Evolutionary conservation across 495 filamentous ascomycete species (phyloP).

Genomic region (Neurospora sublineolata): DNA sequence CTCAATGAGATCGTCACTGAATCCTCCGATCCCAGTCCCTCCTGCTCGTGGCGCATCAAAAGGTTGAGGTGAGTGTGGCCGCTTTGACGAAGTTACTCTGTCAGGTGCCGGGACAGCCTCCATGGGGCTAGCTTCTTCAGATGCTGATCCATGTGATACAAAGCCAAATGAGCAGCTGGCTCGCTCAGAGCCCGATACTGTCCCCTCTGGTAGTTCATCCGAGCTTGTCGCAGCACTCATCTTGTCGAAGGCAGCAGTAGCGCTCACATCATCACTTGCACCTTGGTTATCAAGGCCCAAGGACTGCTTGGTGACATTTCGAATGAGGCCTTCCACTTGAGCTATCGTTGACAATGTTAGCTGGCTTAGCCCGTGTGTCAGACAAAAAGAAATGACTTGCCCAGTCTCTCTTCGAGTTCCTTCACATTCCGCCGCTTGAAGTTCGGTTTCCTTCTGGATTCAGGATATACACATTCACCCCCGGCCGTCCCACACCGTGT

Average conservation of each 20-base stretch:
- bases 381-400: conserved; percentile 28
- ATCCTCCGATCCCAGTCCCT: not conserved
- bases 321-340: conserved; percentile 36
- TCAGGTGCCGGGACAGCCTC: not conserved
- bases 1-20: conserved; percentile 20
- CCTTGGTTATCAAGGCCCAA: not conserved
- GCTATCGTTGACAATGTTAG: conserved; percentile 16
- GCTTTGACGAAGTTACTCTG: not conserved
- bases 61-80: conserved; percentile 1
- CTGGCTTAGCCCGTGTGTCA: not conserved
- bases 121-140: not conserved
- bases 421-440: conserved; percentile 83
- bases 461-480: conserved; percentile 70
- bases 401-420: conserved; percentile 69
- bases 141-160: not conserved
- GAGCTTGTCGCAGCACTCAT: not conserved
- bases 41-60: not conserved
- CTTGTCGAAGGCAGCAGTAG: not conserved
- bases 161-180: not conserved
- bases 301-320: conserved; percentile 18
- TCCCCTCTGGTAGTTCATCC: not conserved
- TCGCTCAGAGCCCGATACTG: not conserved
- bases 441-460: conserved; percentile 74
- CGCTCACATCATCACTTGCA: not conserved
- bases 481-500: conserved; percentile 58